Conservation (phyloP, 148 eudicot species). For the Amaranthus cruentus region DNA sequence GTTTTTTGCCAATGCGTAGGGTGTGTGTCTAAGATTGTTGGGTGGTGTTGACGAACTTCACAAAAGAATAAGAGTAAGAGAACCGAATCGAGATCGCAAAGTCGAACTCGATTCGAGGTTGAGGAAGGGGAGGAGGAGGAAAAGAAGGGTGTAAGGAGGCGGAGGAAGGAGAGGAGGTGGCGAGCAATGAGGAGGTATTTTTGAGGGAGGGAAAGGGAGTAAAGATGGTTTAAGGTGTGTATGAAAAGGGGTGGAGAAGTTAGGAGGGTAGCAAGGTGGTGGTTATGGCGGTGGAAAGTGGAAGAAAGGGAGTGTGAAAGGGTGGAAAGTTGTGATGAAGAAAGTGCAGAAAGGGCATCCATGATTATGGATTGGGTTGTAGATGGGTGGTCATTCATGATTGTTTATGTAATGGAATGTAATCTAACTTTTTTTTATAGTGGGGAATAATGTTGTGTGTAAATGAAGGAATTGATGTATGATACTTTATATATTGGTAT, state of each 20-base stretch:
- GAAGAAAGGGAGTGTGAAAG: slow-evolving; percentile 43
- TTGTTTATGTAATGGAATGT: slow-evolving; percentile 8
- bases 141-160: slow-evolving; percentile 29
- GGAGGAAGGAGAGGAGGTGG: slow-evolving; percentile 50
- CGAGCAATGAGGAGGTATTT: slow-evolving; percentile 64
- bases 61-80: slow-evolving; percentile 53
- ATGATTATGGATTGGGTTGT: slow-evolving; percentile 26
- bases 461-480: not conserved
- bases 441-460: not conserved
- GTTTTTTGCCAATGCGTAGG: slow-evolving; percentile 32
- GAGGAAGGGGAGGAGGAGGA: slow-evolving; percentile 6
- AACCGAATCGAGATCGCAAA: slow-evolving; percentile 55
- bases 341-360: slow-evolving; percentile 47
- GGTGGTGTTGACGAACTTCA: slow-evolving; percentile 40
- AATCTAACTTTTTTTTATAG: not conserved
- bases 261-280: slow-evolving; percentile 46
- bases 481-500: slow-evolving; percentile 11
- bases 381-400: slow-evolving; percentile 17
- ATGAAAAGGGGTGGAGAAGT: slow-evolving; percentile 51
- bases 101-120: slow-evolving; percentile 18
- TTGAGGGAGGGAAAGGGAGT: slow-evolving; percentile 52
- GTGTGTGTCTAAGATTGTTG: slow-evolving; percentile 23
- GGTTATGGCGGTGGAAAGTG: slow-evolving; percentile 49
- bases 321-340: slow-evolving; percentile 39
- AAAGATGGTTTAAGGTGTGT: slow-evolving; percentile 53